A percentile compares a stretch with the other conserved stretches of the same genome.
These are phyloP conservation scores for Xylaria polymorpha DNA, from an alignment of 2,329 filamentous ascomycete species.

Conservation along the genomic window DNA sequence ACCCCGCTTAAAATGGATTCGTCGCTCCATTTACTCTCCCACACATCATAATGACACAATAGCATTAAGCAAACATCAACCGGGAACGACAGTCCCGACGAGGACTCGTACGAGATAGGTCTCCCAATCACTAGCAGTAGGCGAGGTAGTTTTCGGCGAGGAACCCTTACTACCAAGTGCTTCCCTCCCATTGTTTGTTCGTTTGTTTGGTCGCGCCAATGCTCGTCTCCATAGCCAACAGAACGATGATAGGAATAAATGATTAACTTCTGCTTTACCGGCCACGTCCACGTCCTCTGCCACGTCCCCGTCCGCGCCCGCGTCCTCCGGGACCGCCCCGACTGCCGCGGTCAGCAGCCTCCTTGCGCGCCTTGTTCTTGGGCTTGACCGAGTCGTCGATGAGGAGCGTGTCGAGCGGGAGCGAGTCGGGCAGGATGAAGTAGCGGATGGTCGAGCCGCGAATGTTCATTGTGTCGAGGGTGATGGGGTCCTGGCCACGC, in stretches of 20 bases:
- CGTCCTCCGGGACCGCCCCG: slow-evolving; percentile 66
- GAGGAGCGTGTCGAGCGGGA: slow-evolving; percentile 93
- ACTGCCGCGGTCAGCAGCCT: slow-evolving; percentile 71
- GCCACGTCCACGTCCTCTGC: slow-evolving; percentile 62
- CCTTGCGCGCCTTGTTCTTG: slow-evolving; percentile 99
- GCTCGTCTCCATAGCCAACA: slow-evolving; percentile 1
- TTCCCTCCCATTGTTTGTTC: slow-evolving; percentile 3
- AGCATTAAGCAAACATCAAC: slow-evolving; percentile 19
- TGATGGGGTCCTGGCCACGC: slow-evolving; percentile 85
- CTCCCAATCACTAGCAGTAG: slow-evolving; percentile 13
- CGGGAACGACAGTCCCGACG: slow-evolving; percentile 3
- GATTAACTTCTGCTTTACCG: slow-evolving; percentile 31
- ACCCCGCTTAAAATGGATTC: slow-evolving; percentile 46
- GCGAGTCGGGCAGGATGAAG: slow-evolving; percentile 93
- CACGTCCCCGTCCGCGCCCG: slow-evolving; percentile 63
- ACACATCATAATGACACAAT: slow-evolving; percentile 26
- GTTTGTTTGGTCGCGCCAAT: slow-evolving; percentile 13
- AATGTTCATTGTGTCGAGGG: slow-evolving; percentile 95
- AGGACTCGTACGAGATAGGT: neutral
- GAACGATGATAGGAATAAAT: slow-evolving; percentile 5
- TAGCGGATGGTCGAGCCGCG: slow-evolving; percentile 96
- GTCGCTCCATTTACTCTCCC: slow-evolving; percentile 15
- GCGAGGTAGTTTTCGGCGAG: neutral
- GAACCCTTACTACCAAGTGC: neutral
- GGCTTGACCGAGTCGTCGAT: slow-evolving; percentile 98